These are phyloP conservation scores for Parascedosporium putredinis DNA, from an alignment of 2,329 filamentous ascomycete species.

Conservation along the genomic window DNA sequence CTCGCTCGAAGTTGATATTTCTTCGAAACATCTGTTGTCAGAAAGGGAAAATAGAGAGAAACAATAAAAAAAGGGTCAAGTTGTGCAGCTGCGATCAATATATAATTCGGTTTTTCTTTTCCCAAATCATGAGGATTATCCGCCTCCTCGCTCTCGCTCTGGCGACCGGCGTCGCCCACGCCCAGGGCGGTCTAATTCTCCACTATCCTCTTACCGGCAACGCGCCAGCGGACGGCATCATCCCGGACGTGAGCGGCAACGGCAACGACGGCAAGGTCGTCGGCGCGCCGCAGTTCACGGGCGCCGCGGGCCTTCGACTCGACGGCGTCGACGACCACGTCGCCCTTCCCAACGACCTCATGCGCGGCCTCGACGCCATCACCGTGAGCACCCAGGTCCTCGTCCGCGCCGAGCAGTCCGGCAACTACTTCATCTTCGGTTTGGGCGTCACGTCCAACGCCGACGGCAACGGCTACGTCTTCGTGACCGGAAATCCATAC, in stretches of 20 bases:
- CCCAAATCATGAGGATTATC: conserved; percentile 4
- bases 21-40: too few relatives aligned
- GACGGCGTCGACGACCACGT: conserved; percentile 17
- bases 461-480: conserved; percentile 16
- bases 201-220: conserved; percentile 1
- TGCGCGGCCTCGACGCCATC: conserved; percentile 12
- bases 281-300: conserved; percentile 11
- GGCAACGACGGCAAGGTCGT: conserved; percentile 13
- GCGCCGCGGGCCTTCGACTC: conserved; percentile 12
- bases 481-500: conserved; percentile 15
- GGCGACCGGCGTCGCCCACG: not conserved
- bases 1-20: not conserved
- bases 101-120: too few relatives aligned
- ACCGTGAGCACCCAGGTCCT: conserved; percentile 14
- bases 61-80: too few relatives aligned
- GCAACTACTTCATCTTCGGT: conserved; percentile 17
- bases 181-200: conserved; percentile 1
- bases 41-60: too few relatives aligned
- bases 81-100: not conserved
- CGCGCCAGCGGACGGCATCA: not conserved
- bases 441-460: conserved; percentile 15
- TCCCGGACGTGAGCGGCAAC: conserved; percentile 15
- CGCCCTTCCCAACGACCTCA: conserved; percentile 14
- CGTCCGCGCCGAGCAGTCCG: conserved; percentile 13
- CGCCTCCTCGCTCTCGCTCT: not conserved